Conservation (phyloP, 495 filamentous ascomycete genomes). For the Penicillium manginii region DNA sequence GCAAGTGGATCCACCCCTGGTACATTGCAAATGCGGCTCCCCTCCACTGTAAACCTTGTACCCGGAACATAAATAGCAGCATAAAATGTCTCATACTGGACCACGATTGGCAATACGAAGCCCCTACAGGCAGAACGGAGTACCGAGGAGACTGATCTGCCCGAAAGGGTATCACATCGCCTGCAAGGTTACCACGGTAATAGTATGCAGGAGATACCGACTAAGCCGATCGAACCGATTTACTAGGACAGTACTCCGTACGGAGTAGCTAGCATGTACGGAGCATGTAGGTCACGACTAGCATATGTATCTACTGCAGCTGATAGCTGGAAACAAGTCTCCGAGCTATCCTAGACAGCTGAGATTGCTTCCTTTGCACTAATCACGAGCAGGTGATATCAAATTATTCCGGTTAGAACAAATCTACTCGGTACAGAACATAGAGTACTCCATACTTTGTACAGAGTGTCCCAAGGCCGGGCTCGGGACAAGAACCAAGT, state of each 20-base stretch:
- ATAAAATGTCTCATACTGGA: constrained; percentile 33
- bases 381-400: not conserved
- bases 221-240: not conserved
- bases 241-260: not conserved
- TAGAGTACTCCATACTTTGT: not conserved
- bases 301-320: not conserved
- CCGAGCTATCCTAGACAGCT: not conserved
- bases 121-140: not conserved
- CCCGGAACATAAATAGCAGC: constrained; percentile 20
- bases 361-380: not conserved
- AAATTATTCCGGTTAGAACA: no score
- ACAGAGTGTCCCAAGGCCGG: not conserved
- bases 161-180: constrained; percentile 8
- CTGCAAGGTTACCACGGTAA: constrained; percentile 1
- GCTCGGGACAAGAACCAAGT: no score
- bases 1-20: constrained; percentile 25
- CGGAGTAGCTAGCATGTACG: no score
- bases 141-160: not conserved
- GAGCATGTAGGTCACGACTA: not conserved
- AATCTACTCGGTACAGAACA: not conserved
- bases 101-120: not conserved
- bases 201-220: not conserved
- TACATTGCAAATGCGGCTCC: constrained; percentile 31
- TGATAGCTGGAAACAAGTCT: not conserved
- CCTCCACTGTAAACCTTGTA: constrained; percentile 26